Percentiles rank a stretch among this genome's conserved stretches.
Evolutionary conservation across 768 basidiomycete species (phyloP).

Genomic region (Leucocoprinus leucothites): DNA sequence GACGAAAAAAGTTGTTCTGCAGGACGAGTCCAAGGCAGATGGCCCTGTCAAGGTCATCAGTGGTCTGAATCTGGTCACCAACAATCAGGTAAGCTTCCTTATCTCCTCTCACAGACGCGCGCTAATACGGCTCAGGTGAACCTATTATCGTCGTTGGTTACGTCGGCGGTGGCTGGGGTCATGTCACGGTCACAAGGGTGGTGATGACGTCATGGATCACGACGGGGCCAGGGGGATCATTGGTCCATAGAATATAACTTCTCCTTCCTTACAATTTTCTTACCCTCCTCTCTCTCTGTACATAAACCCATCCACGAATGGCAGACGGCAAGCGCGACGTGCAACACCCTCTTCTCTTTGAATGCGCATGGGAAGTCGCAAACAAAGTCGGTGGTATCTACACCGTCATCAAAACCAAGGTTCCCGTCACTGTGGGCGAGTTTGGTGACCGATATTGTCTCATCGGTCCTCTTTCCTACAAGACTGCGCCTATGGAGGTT

Average conservation of each 20-base stretch:
- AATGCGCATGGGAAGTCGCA: slow-evolving; percentile 97
- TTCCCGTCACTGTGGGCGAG: slow-evolving; percentile 95
- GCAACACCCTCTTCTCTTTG: slow-evolving; percentile 80
- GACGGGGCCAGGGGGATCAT: no score
- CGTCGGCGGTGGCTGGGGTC: slow-evolving; percentile 25
- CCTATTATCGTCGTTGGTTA: slow-evolving; percentile 35
- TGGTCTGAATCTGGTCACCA: slow-evolving; percentile 72
- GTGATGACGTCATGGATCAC: slow-evolving; percentile 23
- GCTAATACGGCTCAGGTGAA: slow-evolving; percentile 30
- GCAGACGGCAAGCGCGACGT: slow-evolving; percentile 62
- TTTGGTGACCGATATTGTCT: slow-evolving; percentile 94
- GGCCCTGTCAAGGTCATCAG: slow-evolving; percentile 44
- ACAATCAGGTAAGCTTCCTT: slow-evolving; percentile 63
- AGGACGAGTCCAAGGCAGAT: slow-evolving; percentile 40
- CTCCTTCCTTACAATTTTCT: no score
- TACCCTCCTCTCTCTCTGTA: no score
- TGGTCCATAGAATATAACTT: no score
- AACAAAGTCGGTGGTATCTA: slow-evolving; percentile 99
- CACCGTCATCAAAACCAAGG: slow-evolving; percentile 99
- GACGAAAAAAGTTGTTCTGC: slow-evolving; percentile 58
- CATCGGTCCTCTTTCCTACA: slow-evolving; percentile 98
- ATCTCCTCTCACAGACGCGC: background rate
- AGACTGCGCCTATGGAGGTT: slow-evolving; percentile 98
- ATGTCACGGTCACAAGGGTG: slow-evolving; percentile 8
- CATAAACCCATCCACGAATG: slow-evolving; percentile 23